Evolutionary conservation across 2,329 filamentous ascomycete genomes (phyloP).

Genomic region (Penicillium occitanis): DNA sequence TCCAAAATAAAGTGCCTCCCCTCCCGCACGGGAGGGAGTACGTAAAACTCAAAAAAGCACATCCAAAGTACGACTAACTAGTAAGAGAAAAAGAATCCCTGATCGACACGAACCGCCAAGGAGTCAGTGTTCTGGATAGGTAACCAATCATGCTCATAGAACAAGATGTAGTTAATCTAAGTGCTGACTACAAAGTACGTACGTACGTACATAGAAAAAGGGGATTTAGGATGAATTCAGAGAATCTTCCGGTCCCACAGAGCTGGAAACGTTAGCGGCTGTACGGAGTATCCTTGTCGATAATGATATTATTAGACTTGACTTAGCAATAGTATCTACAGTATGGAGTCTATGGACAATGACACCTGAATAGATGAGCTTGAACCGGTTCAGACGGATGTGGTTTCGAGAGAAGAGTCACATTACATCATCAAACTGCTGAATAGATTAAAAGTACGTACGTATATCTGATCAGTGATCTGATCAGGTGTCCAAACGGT

Average conservation of each 20-base stretch:
- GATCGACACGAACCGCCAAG: constrained; percentile 6
- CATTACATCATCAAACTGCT: background rate
- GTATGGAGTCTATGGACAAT: background rate
- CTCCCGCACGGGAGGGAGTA: background rate
- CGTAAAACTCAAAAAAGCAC: constrained; percentile 3
- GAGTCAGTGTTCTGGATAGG: background rate
- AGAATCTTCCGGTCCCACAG: background rate
- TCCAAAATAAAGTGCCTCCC: background rate
- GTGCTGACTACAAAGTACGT: background rate
- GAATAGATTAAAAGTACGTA: background rate
- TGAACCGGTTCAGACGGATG: background rate
- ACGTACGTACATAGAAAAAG: background rate
- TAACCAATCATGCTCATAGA: background rate
- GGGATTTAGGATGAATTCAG: background rate
- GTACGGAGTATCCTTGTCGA: background rate
- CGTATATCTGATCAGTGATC: background rate
- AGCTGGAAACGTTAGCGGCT: constrained; percentile 5
- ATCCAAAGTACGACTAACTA: too few relatives aligned
- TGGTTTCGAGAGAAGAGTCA: background rate
- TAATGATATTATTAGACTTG: background rate
- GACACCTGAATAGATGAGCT: background rate
- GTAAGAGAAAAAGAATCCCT: background rate
- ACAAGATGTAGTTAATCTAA: background rate
- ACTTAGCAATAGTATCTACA: background rate
- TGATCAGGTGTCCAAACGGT: background rate